Evolutionary conservation across 495 filamentous ascomycete genomes (phyloP), one percentile per base, ranked within the genome.

Genomic region (Aspergillus sparsus): DNA sequence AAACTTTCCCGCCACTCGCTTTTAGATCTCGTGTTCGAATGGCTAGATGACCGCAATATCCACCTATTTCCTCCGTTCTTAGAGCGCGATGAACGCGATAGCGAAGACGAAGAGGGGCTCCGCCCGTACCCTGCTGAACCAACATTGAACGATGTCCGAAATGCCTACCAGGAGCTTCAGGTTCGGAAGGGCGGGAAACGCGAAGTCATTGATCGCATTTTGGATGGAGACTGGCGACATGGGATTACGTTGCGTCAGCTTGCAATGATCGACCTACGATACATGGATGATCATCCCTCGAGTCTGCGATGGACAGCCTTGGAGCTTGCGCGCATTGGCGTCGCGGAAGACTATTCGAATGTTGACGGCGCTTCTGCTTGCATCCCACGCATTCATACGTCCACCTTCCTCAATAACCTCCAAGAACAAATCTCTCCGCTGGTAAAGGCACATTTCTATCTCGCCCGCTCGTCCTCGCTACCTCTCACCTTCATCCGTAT

Each of bases 211-310:
- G 89, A 91, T 64, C 81, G 89, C 33, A 87, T 96, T 41, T 63
- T 89, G 0, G 87, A 92, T 58, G 89, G 89, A 45, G 91, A 96
- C 69, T 96, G 91, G 90, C 80, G 89, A 18, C 80, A 85, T 52
- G 91, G 91, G 1, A 75, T 95, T 18, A 87, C 82, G 1, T 73
- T 96, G 13, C 89, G 88, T 61, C 89, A 92, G 67, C 77, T 93
- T 5, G 90, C 89, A 49, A 92, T 91, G 81, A 86, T 87, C 13
- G 91, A 95, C 64, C 73, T 91, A 12, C 87, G 89, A 60, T 78
- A 90, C 67, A 77, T 93, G n/a, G 83, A 92, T 63, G 88, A 92
- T 66, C 88, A 91, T 63, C 87, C 89, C 0, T 77, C 82, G 2
- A 81, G 82, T 1, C 81, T 88, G 59, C 86, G 87, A 73, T 95